phyloP scores from a whole-genome alignment of 2,329 filamentous ascomycete genomes.

The Xylaria sp. region DNA sequence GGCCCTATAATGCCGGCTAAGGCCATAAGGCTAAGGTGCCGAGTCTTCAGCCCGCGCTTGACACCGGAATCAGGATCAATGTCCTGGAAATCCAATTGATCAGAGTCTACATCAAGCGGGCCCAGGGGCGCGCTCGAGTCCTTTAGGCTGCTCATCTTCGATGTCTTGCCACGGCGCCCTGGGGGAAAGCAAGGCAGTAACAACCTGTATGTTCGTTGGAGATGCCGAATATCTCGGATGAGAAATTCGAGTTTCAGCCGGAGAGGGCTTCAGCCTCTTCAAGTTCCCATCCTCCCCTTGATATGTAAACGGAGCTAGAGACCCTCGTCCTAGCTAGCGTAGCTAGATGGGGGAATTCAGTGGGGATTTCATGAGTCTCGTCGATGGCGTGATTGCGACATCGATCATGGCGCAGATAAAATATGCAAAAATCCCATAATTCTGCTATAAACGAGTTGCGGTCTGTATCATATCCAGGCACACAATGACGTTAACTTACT shows the following conservation, averaged over 20 bases:
- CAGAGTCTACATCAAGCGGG: conserved; percentile 33
- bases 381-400: conserved; percentile 32
- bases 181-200: background rate
- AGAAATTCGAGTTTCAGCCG: background rate
- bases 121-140: conserved; percentile 20
- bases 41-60: conserved; percentile 73
- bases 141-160: conserved; percentile 30
- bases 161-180: background rate
- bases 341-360: conserved; percentile 8
- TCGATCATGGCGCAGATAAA: background rate
- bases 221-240: background rate
- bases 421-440: conserved; percentile 21
- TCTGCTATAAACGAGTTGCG: conserved; percentile 5
- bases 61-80: conserved; percentile 72
- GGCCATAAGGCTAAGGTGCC: conserved; percentile 72
- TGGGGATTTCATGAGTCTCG: conserved; percentile 7
- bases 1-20: conserved; percentile 73
- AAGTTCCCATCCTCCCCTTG: conserved; percentile 2
- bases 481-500: background rate
- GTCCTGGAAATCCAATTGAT: conserved; percentile 51
- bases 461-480: background rate
- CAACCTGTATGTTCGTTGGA: background rate
- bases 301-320: conserved; percentile 5
- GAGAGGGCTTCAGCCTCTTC: conserved; percentile 6
- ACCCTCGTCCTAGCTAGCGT: conserved; percentile 12